Base-by-base conservation (phyloP, 2,329 filamentous ascomycete genomes). In the Aspergillus quadricinctus region DNA sequence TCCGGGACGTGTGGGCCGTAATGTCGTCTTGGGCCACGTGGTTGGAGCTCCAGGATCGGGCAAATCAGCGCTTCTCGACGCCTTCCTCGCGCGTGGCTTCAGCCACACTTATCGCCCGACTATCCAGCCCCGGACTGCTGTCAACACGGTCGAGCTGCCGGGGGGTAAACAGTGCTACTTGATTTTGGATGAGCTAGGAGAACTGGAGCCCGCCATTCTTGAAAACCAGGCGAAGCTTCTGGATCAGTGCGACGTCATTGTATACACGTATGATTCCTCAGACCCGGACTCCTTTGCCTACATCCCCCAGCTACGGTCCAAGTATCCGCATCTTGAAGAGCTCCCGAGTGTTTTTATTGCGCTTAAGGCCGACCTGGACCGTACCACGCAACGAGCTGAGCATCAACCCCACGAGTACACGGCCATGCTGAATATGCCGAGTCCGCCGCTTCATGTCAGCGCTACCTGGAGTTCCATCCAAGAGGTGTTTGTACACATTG, bases 121-220 rank as follows among this genome's bases (percentile, higher is more conserved):
- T 2, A 97, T 99, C 72, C 94, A 96, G 69, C 92, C 94, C 2
- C 88, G 91, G 10, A 89, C 90, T 3, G 92, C 92, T 0, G 94
- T 99, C 62, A 97, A 99, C 72, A 96, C 90, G 56, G 94, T 99
- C 19, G 94, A 99, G 71, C 83, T 99, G 1, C 92, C 91, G 48
- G 94, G 94, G 9, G 94, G 94, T 52, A 96, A 96, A 72, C 94
- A 99, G 75, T 96, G 92, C 72, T 97, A 99, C 70, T 81, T 99
- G 35, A 97, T 99, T 57, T 81, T 97, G 25, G 90, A 96, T 68
- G 94, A 99, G 74, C 86, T 97, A 0, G 94, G 94, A 35, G 92
- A 97, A 73, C 80, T 96, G n/a, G 94, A 97, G 72, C 89, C 91
- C 0, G 94, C 94, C 11, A 92, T 97, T 54, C 80, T 99, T 3